These are phyloP conservation scores for Hortiboletus campestris DNA, from an alignment of 768 basidiomycete species.

Conservation along the genomic window DNA sequence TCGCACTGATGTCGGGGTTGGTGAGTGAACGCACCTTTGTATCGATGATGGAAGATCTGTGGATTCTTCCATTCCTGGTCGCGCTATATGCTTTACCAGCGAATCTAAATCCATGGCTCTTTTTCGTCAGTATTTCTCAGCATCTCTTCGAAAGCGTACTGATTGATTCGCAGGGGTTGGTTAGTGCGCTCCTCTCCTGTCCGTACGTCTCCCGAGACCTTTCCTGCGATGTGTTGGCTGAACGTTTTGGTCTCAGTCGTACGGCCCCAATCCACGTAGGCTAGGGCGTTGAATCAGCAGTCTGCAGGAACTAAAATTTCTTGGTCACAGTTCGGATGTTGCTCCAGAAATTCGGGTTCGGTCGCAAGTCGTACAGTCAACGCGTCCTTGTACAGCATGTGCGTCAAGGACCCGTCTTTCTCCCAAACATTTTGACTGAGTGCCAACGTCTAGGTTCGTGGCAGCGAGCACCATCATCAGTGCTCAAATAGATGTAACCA, in stretches of 20 bases:
- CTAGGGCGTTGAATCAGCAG: too few species aligned
- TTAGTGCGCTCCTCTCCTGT: slow-evolving; percentile 45
- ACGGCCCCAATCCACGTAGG: slow-evolving; percentile 49
- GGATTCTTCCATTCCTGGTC: slow-evolving; percentile 61
- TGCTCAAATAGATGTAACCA: slow-evolving; percentile 54
- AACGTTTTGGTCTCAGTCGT: slow-evolving; percentile 29
- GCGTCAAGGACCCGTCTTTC: background rate
- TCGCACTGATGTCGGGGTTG: slow-evolving; percentile 50
- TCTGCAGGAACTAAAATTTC: background rate
- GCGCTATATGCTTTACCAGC: slow-evolving; percentile 49
- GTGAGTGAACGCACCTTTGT: slow-evolving; percentile 53
- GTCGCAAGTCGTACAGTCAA: slow-evolving; percentile 61
- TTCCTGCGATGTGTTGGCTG: background rate
- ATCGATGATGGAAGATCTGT: slow-evolving; percentile 53
- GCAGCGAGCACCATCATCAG: slow-evolving; percentile 44
- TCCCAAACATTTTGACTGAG: background rate
- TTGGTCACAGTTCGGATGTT: slow-evolving; percentile 46
- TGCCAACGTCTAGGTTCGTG: slow-evolving; percentile 32
- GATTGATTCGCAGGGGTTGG: slow-evolving; percentile 33
- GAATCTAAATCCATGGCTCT: slow-evolving; percentile 52
- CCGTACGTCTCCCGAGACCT: slow-evolving; percentile 29
- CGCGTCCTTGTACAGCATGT: slow-evolving; percentile 60
- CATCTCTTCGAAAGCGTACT: background rate
- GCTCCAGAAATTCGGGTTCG: slow-evolving; percentile 57
- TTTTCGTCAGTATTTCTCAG: slow-evolving; percentile 40